These are phyloP conservation scores for Furcasterigmium sp. DNA, from an alignment of 2,329 filamentous ascomycete genomes.

Conservation along the genomic window DNA sequence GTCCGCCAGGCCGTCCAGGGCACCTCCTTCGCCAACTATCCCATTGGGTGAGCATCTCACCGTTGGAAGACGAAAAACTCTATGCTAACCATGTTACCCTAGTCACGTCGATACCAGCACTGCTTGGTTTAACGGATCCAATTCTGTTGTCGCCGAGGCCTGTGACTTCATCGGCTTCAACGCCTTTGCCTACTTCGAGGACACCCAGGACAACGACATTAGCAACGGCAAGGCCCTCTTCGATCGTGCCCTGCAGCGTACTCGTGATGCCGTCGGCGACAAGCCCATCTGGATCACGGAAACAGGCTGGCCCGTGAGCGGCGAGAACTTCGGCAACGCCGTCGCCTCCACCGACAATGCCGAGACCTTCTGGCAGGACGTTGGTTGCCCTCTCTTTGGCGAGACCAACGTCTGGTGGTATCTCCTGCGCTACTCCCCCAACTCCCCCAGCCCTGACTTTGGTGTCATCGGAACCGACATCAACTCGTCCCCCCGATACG, in stretches of 20 bases:
- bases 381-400: conserved; percentile 67
- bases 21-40: conserved; percentile 50
- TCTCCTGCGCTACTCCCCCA: conserved; percentile 62
- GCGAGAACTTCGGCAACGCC: conserved; percentile 55
- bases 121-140: conserved; percentile 67
- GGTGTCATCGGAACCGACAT: conserved; percentile 57
- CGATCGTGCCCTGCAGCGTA: conserved; percentile 57
- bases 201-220: conserved; percentile 61
- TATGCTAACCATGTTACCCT: neutral
- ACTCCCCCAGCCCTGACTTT: conserved; percentile 62
- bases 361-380: conserved; percentile 72
- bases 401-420: conserved; percentile 70
- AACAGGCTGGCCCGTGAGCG: conserved; percentile 80
- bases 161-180: conserved; percentile 80
- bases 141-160: conserved; percentile 62
- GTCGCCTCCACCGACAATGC: conserved; percentile 64
- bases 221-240: conserved; percentile 61
- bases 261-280: conserved; percentile 50
- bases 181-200: conserved; percentile 81
- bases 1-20: conserved; percentile 59
- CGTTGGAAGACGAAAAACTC: neutral
- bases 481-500: conserved; percentile 51
- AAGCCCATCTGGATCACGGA: conserved; percentile 84
- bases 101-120: conserved; percentile 86
- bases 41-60: conserved; percentile 46